Conservation (phyloP, 129 eudicot genomes). For the carrot (Daucus carota) region DNA sequence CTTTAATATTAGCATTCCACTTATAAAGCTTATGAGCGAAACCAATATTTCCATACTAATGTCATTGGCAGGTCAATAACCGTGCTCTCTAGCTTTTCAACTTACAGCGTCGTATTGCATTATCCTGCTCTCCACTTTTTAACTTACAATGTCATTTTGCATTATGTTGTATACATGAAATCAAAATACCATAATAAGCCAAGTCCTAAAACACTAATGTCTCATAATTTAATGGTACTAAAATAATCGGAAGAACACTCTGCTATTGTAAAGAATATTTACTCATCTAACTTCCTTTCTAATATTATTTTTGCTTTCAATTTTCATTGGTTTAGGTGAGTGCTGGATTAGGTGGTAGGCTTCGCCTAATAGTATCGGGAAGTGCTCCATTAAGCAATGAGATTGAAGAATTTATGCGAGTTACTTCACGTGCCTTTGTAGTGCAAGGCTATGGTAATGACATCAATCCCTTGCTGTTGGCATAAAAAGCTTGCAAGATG, state of each 20-base stretch:
- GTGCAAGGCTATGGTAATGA: constrained; percentile 87
- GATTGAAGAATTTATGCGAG: constrained; percentile 91
- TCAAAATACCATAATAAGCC: not conserved
- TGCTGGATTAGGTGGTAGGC: constrained; percentile 70
- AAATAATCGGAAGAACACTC: not conserved
- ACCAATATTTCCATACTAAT: not conserved
- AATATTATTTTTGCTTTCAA: not conserved
- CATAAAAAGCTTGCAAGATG: not conserved
- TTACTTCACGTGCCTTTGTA: constrained; percentile 94
- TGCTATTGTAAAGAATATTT: not conserved
- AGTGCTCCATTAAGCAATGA: constrained; percentile 91
- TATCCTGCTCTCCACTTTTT: not conserved
- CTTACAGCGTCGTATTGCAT: no score
- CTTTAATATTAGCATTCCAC: not conserved
- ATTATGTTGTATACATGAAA: not conserved
- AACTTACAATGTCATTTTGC: not conserved
- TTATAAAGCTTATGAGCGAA: not conserved
- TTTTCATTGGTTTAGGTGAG: constrained; percentile 41
- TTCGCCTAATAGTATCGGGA: constrained; percentile 89
- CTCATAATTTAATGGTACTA: not conserved
- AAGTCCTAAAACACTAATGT: not conserved
- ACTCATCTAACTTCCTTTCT: not conserved
- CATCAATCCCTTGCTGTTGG: not conserved
- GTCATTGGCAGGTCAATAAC: not conserved
- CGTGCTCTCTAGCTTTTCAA: no score